These are phyloP conservation scores for Cladophialophora bantiana DNA, from an alignment of 2,329 filamentous ascomycete genomes.

Conservation along the genomic window DNA sequence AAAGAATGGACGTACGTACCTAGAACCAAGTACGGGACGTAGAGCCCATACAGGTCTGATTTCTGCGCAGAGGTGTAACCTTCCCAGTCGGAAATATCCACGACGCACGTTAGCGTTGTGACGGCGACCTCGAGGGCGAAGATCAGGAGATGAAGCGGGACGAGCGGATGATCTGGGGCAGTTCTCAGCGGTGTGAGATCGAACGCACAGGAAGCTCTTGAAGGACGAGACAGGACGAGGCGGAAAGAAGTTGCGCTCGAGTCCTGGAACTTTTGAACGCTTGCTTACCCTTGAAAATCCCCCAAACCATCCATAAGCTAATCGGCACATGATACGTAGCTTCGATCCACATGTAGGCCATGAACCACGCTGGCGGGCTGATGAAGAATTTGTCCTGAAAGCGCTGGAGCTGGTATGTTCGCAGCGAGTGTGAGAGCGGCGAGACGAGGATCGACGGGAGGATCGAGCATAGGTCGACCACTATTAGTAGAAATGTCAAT, in stretches of 20 bases:
- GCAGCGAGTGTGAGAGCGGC: conserved; percentile 57
- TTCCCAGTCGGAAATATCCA: conserved; percentile 66
- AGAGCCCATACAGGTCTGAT: conserved; percentile 58
- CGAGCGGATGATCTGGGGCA: conserved; percentile 59
- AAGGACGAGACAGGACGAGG: background rate
- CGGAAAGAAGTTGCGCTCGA: background rate
- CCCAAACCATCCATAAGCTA: conserved; percentile 66
- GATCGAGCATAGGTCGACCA: conserved; percentile 66
- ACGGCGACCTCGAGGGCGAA: conserved; percentile 66
- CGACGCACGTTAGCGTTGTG: conserved; percentile 68
- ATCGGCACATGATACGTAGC: conserved; percentile 67
- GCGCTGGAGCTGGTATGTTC: conserved; percentile 64
- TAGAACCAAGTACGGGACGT: conserved; percentile 64
- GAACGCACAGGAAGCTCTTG: too few relatives aligned
- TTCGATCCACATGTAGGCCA: conserved; percentile 64
- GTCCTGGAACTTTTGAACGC: background rate
- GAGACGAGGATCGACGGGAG: conserved; percentile 62
- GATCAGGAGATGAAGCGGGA: conserved; percentile 66
- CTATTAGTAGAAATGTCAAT: conserved; percentile 47
- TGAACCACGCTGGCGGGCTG: conserved; percentile 65
- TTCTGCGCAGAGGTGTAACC: conserved; percentile 56
- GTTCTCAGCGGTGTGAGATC: background rate
- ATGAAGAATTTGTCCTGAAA: conserved; percentile 71
- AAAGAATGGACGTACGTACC: conserved; percentile 52
- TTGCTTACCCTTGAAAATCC: conserved; percentile 56